Conservation (phyloP, 345 rosid genomes). For the Heritiera littoralis region DNA sequence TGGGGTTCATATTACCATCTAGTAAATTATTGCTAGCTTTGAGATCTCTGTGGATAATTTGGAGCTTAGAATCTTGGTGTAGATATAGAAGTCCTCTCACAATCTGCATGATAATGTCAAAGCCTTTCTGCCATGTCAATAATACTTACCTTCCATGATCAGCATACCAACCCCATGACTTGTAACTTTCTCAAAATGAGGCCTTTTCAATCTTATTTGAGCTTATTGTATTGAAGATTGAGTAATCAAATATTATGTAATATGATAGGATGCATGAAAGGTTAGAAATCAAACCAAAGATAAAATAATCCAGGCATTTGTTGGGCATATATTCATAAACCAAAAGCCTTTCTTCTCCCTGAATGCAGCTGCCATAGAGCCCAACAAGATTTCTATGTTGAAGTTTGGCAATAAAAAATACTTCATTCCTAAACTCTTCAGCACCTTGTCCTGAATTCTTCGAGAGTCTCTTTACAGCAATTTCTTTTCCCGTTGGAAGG, state of each 20-base stretch:
- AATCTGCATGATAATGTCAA: not conserved
- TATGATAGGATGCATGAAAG: not conserved
- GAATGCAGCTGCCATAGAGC: not conserved
- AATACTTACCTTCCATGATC: not conserved
- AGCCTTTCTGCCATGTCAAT: not conserved
- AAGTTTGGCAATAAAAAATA: not conserved
- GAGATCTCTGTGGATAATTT: not conserved
- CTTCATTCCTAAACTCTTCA: not conserved
- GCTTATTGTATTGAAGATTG: not conserved
- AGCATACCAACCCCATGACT: not conserved
- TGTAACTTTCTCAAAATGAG: not conserved
- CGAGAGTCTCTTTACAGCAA: not conserved
- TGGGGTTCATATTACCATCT: not conserved
- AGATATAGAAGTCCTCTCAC: constrained; percentile 3
- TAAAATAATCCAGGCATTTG: not conserved
- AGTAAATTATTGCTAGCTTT: not conserved
- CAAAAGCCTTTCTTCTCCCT: not conserved
- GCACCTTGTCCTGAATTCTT: not conserved
- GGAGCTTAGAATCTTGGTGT: not conserved
- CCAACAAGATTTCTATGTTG: not conserved
- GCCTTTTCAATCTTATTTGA: not conserved
- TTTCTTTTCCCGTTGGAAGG: not conserved
- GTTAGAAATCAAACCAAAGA: not conserved
- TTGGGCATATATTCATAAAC: not conserved
- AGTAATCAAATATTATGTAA: not conserved